These are phyloP conservation scores for Epichloe brachyelytri DNA, from an alignment of 2,329 filamentous ascomycete species.

Conservation along the genomic window DNA sequence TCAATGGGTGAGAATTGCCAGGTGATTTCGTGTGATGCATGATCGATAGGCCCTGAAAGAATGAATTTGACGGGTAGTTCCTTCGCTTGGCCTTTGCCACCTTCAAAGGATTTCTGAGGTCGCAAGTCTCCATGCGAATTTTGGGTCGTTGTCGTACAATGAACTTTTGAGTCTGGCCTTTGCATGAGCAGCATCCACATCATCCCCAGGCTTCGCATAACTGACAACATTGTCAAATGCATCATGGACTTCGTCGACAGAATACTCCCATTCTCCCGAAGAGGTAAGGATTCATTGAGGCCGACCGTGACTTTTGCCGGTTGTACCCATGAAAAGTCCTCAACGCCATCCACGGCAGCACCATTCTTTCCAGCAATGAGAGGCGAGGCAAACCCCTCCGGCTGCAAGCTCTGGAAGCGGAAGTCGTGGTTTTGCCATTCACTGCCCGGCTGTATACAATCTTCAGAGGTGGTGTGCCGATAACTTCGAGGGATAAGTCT, in stretches of 20 bases:
- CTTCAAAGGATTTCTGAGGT: conserved; percentile 66
- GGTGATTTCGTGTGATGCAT: conserved; percentile 57
- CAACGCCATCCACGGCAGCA: conserved; percentile 46
- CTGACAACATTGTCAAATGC: conserved; percentile 76
- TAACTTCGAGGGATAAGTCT: conserved; percentile 67
- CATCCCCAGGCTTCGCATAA: conserved; percentile 55
- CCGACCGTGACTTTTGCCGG: conserved; percentile 64
- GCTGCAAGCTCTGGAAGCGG: conserved; percentile 86
- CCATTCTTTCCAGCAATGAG: conserved; percentile 50
- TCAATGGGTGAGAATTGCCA: conserved; percentile 74
- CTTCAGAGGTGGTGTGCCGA: conserved; percentile 80
- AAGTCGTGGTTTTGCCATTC: conserved; percentile 75
- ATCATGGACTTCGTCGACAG: conserved; percentile 84
- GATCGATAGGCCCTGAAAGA: conserved; percentile 42
- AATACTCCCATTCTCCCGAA: conserved; percentile 76
- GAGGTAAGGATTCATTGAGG: conserved; percentile 79
- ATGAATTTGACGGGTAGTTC: conserved; percentile 60
- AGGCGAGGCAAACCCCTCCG: conserved; percentile 72
- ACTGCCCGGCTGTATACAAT: conserved; percentile 84
- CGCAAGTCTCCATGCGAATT: conserved; percentile 59
- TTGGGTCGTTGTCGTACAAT: conserved; percentile 76
- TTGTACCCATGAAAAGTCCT: conserved; percentile 71
- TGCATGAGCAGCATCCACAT: conserved; percentile 51
- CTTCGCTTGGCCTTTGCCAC: conserved; percentile 59
- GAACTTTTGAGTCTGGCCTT: conserved; percentile 62